Conservation (phyloP, 257 asterid species). For the Nemophila menziesii region DNA sequence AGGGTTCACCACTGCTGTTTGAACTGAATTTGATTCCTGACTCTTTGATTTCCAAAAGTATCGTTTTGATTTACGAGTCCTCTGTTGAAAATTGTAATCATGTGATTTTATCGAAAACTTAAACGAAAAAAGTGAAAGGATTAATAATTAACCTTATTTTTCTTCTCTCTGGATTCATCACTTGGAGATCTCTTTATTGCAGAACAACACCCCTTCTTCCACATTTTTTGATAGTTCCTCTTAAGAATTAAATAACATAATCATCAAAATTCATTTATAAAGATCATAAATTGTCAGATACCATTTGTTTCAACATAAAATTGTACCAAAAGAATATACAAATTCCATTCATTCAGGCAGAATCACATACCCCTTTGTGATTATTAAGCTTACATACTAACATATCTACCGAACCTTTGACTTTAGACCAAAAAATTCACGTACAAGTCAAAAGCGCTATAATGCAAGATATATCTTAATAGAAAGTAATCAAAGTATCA, state of each 20-base stretch:
- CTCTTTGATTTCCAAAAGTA: constrained; percentile 45
- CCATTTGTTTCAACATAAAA: too few relatives aligned
- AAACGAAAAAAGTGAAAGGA: constrained; percentile 1
- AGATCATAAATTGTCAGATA: not conserved
- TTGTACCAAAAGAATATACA: not conserved
- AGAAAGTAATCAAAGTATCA: not conserved
- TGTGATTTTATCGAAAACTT: not conserved
- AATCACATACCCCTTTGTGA: too few relatives aligned
- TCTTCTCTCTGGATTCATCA: constrained; percentile 31
- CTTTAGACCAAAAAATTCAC: too few relatives aligned
- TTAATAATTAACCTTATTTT: constrained; percentile 31
- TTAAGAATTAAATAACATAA: not conserved
- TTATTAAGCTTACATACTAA: too few relatives aligned
- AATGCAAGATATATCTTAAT: not conserved
- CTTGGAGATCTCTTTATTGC: constrained; percentile 47
- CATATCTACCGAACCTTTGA: not conserved
- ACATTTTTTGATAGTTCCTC: constrained; percentile 37
- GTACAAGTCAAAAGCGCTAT: not conserved
- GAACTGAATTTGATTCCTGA: constrained; percentile 15
- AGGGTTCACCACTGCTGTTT: constrained; percentile 16
- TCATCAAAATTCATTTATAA: too few relatives aligned
- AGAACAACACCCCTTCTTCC: constrained; percentile 50
- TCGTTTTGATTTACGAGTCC: constrained; percentile 27
- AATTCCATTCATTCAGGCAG: not conserved
- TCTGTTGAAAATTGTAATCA: constrained; percentile 20